Conservation (phyloP, 257 asterid genomes). For the Plantago ovata region DNA sequence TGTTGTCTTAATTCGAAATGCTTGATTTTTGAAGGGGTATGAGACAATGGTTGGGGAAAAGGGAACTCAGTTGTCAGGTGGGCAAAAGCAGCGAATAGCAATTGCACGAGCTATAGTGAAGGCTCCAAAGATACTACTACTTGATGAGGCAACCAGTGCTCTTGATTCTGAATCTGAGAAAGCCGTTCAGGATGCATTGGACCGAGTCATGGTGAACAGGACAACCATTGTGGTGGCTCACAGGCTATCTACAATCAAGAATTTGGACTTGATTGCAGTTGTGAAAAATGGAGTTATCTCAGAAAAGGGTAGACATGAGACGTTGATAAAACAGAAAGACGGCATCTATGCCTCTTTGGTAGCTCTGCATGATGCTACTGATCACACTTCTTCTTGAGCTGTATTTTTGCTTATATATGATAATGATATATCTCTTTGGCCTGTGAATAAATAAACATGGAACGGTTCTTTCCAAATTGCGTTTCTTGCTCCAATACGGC, state of each 20-base stretch:
- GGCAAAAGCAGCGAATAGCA: constrained; percentile 59
- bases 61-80: constrained; percentile 53
- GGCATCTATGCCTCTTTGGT: constrained; percentile 50
- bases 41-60: constrained; percentile 49
- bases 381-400: constrained; percentile 16
- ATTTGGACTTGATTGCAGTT: constrained; percentile 46
- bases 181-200: constrained; percentile 43
- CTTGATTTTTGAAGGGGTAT: constrained; percentile 35
- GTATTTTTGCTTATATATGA: no score
- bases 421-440: no score
- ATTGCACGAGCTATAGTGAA: constrained; percentile 56
- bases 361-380: constrained; percentile 20
- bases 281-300: constrained; percentile 39
- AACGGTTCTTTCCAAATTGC: no score
- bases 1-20: not conserved
- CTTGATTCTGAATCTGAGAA: constrained; percentile 52
- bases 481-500: no score
- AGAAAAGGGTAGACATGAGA: constrained; percentile 45
- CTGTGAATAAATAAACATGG: no score
- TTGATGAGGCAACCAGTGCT: constrained; percentile 63
- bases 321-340: constrained; percentile 26
- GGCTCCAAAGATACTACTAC: constrained; percentile 41
- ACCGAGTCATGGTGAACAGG: constrained; percentile 37
- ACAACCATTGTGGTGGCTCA: constrained; percentile 63
- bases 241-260: constrained; percentile 49